Evolutionary conservation across 139 green algal species (phyloP), one percentile per base, ranked within the genome.

Genomic region (Desmodesmus armatus): DNA sequence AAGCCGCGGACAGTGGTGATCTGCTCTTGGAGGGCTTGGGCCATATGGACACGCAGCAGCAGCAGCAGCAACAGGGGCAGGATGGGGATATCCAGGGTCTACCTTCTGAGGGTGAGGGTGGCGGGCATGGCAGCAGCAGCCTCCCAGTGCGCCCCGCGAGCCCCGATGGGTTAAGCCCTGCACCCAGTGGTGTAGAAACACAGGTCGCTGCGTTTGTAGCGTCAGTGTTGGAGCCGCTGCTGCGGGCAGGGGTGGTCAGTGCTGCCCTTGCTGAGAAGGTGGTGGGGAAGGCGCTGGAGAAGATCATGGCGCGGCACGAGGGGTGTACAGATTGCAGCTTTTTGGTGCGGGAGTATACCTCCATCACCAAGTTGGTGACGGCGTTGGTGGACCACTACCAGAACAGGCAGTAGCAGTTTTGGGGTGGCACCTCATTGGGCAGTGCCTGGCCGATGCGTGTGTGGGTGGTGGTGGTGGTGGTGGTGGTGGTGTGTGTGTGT

Each of bases 381-480:
- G 62, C 63, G 25, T 44, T 85, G 41, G 25, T 74, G 43, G 79
- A 85, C 17, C 79, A 85, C 19, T 82, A 82, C 44, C 51, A 70
- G 75, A 75, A 75, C 9, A 35, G 29, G 47, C n/a, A n/a, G n/a
- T n/a, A n/a, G n/a, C n/a, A n/a, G n/a, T n/a, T n/a, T n/a, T n/a
- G n/a, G n/a, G n/a, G n/a, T n/a, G n/a, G n/a, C n/a, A n/a, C n/a
- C n/a, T n/a, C n/a, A n/a, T n/a, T n/a, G n/a, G n/a, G n/a, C n/a
- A n/a, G n/a, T n/a, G n/a, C n/a, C n/a, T n/a, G n/a, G n/a, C n/a
- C n/a, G n/a, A n/a, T n/a, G n/a, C n/a, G n/a, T n/a, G n/a, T n/a
- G n/a, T n/a, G n/a, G n/a, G n/a, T n/a, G n/a, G n/a, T n/a, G n/a
- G n/a, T n/a, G n/a, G n/a, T n/a, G n/a, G n/a, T n/a, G n/a, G n/a